phyloP scores from a whole-genome alignment of 169 alveolate genomes.

The Haemoproteus tartakovskyi region DNA sequence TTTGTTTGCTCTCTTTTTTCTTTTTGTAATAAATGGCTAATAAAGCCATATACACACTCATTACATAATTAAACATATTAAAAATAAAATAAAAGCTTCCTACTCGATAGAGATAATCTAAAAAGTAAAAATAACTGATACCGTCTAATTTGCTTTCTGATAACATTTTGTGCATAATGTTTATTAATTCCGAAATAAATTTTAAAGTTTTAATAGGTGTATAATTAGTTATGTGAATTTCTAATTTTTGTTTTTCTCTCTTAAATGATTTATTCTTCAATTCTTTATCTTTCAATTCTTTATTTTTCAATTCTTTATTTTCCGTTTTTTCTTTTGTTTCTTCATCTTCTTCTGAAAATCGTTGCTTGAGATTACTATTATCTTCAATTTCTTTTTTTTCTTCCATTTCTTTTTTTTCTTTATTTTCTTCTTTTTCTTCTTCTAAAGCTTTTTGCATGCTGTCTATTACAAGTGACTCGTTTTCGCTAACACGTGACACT shows the following conservation, averaged over 20 bases:
- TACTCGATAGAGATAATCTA: slow-evolving; percentile 54
- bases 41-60: slow-evolving; percentile 61
- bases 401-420: no score
- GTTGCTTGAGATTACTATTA: no score
- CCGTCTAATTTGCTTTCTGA: slow-evolving; percentile 48
- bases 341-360: no score
- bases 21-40: slow-evolving; percentile 35
- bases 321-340: no score
- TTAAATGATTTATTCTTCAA: background rate
- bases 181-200: slow-evolving; percentile 51
- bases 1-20: slow-evolving; percentile 26
- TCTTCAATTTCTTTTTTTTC: no score
- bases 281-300: no score
- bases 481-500: no score
- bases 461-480: no score
- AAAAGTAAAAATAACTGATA: slow-evolving; percentile 52
- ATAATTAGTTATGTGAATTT: slow-evolving; percentile 16
- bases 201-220: slow-evolving; percentile 61
- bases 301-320: no score
- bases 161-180: slow-evolving; percentile 35
- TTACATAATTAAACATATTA: slow-evolving; percentile 63
- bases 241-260: slow-evolving; percentile 4
- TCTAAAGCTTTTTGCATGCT: no score
- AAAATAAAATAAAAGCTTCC: slow-evolving; percentile 65
- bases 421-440: no score